Conservation (phyloP, 1,284 basidiomycete species). For the Apiotrichum sp. region DNA sequence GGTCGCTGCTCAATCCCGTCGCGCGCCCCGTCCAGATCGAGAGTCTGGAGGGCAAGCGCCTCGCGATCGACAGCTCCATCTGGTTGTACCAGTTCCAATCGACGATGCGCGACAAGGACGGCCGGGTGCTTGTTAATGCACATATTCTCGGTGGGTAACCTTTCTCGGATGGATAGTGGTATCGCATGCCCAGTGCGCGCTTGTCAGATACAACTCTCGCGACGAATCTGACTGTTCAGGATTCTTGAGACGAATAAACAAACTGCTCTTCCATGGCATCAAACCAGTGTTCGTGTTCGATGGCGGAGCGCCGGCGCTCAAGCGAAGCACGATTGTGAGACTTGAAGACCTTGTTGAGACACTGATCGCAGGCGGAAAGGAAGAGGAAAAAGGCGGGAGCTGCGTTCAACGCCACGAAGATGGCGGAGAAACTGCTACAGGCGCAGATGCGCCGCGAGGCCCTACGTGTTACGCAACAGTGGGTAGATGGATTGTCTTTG, state of each 20-base stretch:
- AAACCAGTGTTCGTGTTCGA: constrained; percentile 98
- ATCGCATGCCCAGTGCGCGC: too few species aligned
- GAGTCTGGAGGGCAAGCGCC: constrained; percentile 78
- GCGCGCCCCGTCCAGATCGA: constrained; percentile 86
- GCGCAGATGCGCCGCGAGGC: constrained; percentile 91
- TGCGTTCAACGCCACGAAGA: constrained; percentile 68
- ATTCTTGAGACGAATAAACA: constrained; percentile 86
- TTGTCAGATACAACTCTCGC: too few species aligned
- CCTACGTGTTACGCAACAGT: constrained; percentile 62
- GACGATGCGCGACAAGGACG: constrained; percentile 97
- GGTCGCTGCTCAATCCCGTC: constrained; percentile 84
- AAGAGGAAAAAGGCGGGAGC: constrained; percentile 84
- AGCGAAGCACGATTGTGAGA: constrained; percentile 76
- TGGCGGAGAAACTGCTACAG: constrained; percentile 86
- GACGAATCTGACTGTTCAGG: constrained; percentile 19
- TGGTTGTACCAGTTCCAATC: constrained; percentile 99
- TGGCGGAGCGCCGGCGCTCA: constrained; percentile 82
- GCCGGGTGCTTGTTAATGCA: constrained; percentile 81
- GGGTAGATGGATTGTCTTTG: constrained; percentile 11
- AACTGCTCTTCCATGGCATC: constrained; percentile 92
- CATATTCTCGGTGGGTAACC: constrained; percentile 69
- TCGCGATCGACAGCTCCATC: constrained; percentile 97
- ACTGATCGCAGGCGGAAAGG: constrained; percentile 60
- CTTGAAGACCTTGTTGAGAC: constrained; percentile 5
- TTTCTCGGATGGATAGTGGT: too few species aligned